Evolutionary conservation across 2,329 filamentous ascomycete genomes (phyloP).

Genomic region (Colletotrichum eremochloae): DNA sequence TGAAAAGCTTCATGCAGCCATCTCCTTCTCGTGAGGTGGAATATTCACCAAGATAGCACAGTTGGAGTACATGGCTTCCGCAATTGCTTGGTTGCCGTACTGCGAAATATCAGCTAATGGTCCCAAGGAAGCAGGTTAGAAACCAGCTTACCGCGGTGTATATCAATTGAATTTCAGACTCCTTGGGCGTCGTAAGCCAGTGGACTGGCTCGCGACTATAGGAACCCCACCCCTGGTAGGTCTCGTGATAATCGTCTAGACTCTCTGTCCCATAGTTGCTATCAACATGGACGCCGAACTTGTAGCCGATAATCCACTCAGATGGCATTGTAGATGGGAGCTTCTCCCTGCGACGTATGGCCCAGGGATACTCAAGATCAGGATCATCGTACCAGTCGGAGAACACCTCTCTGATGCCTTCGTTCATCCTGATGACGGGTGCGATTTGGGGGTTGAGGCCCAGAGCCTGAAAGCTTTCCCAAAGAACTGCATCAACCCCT

Average conservation of each 20-base stretch:
- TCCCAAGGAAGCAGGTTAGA: neutral
- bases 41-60: neutral
- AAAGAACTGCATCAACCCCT: constrained; percentile 43
- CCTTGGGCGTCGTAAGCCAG: neutral
- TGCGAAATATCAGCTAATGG: neutral
- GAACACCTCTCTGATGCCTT: neutral
- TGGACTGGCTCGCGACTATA: neutral
- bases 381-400: neutral
- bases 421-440: neutral
- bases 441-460: neutral
- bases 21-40: too few species aligned
- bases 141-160: neutral
- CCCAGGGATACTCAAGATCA: neutral
- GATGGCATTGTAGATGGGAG: neutral
- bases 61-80: neutral
- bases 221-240: neutral
- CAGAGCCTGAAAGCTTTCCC: neutral
- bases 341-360: neutral
- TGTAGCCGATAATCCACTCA: neutral
- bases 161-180: neutral
- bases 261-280: neutral
- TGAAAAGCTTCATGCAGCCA: too few species aligned
- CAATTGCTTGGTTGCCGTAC: neutral
- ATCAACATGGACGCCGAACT: neutral
- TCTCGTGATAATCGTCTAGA: neutral